Evolutionary conservation across 306 rosid genomes (phyloP).

Genomic region (Casuarina cunninghamiana): DNA sequence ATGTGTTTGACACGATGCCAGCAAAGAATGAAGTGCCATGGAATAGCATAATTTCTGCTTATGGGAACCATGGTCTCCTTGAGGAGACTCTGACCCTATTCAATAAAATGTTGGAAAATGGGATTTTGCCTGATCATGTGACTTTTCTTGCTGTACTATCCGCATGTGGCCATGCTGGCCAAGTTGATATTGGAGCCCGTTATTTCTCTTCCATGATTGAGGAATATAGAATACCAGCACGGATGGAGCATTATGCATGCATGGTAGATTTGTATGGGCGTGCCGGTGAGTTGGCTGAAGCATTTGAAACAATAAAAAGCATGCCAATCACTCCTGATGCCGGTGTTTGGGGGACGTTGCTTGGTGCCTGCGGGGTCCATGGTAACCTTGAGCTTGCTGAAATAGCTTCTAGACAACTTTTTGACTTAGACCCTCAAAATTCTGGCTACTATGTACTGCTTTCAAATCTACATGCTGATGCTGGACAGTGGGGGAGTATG

Average conservation of each 20-base stretch:
- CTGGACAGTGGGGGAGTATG: conserved; percentile 72
- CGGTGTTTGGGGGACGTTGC: conserved; percentile 87
- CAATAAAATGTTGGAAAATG: conserved; percentile 54
- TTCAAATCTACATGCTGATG: conserved; percentile 68
- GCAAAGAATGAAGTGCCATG: conserved; percentile 79
- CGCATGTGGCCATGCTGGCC: conserved; percentile 82
- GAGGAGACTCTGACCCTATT: conserved; percentile 57
- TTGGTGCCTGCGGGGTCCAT: conserved; percentile 83
- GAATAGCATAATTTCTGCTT: conserved; percentile 79
- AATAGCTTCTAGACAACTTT: conserved; percentile 58
- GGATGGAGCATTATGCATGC: conserved; percentile 78
- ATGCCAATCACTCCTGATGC: conserved; percentile 82
- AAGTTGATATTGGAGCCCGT: conserved; percentile 54
- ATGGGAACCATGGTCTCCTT: conserved; percentile 66
- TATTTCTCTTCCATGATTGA: conserved; percentile 65
- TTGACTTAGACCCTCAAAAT: conserved; percentile 66
- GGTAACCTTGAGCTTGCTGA: conserved; percentile 73
- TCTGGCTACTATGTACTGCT: conserved; percentile 81
- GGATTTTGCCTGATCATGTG: conserved; percentile 71
- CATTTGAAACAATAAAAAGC: conserved; percentile 60
- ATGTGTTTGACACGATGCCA: conserved; percentile 61
- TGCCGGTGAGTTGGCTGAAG: conserved; percentile 64
- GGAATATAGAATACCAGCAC: conserved; percentile 57
- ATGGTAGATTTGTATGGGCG: conserved; percentile 81
- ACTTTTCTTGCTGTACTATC: conserved; percentile 78